Conservation (phyloP, 73 alveolate species). For the Paramecium biaurelia region DNA sequence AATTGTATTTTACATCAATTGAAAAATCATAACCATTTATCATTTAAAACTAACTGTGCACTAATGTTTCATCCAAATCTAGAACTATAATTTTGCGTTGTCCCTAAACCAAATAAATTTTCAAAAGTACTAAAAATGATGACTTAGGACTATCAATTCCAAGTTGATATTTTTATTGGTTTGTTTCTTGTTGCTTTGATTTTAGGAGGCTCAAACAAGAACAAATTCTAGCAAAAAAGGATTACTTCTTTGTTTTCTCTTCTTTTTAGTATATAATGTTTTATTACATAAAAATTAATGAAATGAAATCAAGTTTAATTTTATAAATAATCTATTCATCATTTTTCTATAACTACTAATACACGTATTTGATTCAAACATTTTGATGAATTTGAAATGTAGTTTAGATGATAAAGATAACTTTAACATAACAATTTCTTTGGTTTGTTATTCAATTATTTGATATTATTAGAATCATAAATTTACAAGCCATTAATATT, state of each 20-base stretch:
- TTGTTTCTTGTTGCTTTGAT: not conserved
- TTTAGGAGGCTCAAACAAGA: not conserved
- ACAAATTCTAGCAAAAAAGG: not conserved
- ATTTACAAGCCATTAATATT: not conserved
- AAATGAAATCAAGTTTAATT: not conserved
- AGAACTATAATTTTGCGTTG: slow-evolving; percentile 66
- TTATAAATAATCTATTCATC: not conserved
- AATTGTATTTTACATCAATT: slow-evolving; percentile 7
- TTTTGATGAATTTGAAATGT: not conserved
- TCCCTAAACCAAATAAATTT: not conserved
- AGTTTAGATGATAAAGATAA: not conserved
- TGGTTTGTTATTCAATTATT: not conserved
- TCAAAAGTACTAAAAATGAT: not conserved
- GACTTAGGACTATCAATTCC: slow-evolving; percentile 51
- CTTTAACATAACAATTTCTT: too few relatives aligned
- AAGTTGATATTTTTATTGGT: not conserved
- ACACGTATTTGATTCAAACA: not conserved
- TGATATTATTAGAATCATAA: not conserved
- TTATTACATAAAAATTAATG: not conserved
- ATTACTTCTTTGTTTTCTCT: not conserved
- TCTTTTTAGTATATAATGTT: not conserved
- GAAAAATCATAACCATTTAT: slow-evolving; percentile 57
- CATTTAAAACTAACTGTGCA: slow-evolving; percentile 65
- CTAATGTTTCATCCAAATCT: slow-evolving; percentile 78
- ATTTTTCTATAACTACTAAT: not conserved